Conservation (phyloP, 768 basidiomycete genomes). For the Amanita subjunquillea region DNA sequence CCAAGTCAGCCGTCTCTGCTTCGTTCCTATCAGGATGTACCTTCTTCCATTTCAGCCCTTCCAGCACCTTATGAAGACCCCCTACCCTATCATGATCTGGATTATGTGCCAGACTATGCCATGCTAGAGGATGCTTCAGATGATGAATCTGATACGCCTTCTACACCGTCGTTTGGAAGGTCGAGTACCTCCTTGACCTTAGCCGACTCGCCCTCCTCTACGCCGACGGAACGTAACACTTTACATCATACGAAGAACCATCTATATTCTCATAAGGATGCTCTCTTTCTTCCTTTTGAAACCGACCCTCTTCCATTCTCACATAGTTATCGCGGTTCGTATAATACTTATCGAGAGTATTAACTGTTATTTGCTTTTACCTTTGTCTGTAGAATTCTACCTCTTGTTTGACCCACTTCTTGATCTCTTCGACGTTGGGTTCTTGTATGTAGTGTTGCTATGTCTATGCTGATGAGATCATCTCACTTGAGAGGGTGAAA, state of each 20-base stretch:
- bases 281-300: constrained; percentile 56
- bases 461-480: background rate
- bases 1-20: constrained; percentile 48
- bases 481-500: background rate
- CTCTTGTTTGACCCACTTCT: constrained; percentile 9
- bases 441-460: background rate
- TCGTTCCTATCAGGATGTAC: constrained; percentile 35
- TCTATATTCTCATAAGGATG: constrained; percentile 53
- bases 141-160: constrained; percentile 69
- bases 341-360: constrained; percentile 57
- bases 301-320: constrained; percentile 66
- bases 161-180: constrained; percentile 49
- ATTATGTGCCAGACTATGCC: constrained; percentile 58
- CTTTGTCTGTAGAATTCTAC: constrained; percentile 17
- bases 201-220: constrained; percentile 38
- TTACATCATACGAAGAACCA: constrained; percentile 38
- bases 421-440: constrained; percentile 1
- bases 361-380: constrained; percentile 28
- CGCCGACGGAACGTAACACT: constrained; percentile 39
- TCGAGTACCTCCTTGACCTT: constrained; percentile 48
- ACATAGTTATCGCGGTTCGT: constrained; percentile 35
- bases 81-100: constrained; percentile 50
- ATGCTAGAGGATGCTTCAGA: constrained; percentile 80
- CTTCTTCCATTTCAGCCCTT: constrained; percentile 36
- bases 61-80: constrained; percentile 39